Evolutionary conservation across 345 rosid species (phyloP).

Genomic region (Arabis hirsuta): DNA sequence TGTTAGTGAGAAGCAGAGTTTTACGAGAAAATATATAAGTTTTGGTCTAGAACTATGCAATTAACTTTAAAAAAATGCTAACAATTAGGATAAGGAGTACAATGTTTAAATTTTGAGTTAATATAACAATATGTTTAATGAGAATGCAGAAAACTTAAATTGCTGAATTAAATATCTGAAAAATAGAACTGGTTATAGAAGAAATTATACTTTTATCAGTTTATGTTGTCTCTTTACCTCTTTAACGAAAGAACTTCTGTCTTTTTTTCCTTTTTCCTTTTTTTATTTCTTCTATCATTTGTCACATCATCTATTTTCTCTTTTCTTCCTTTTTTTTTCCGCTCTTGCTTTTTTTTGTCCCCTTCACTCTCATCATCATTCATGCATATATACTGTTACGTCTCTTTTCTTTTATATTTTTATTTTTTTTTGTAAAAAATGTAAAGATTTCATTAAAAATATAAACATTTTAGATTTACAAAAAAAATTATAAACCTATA

Average conservation of each 20-base stretch:
- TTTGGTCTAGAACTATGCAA: too few species aligned
- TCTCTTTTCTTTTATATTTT: not conserved
- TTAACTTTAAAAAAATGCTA: too few species aligned
- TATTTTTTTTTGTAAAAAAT: too few species aligned
- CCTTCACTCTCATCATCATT: constrained; percentile 20
- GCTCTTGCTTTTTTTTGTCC: not conserved
- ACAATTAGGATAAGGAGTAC: not conserved
- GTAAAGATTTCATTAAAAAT: too few species aligned
- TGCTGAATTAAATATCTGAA: not conserved
- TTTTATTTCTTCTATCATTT: constrained; percentile 9
- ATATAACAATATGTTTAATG: not conserved
- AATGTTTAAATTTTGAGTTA: not conserved
- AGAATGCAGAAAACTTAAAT: not conserved
- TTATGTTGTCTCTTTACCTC: constrained; percentile 11
- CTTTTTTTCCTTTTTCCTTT: not conserved
- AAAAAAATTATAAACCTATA: too few species aligned
- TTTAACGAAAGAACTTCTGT: not conserved
- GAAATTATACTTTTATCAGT: too few species aligned
- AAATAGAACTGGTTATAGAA: not conserved
- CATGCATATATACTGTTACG: constrained; percentile 20
- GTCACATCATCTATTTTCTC: constrained; percentile 32
- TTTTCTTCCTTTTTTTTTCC: not conserved
- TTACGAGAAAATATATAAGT: too few species aligned
- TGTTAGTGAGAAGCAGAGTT: too few species aligned
- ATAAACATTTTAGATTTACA: too few species aligned